A percentile compares a stretch with the other conserved stretches of the same genome.
phyloP scores from a whole-genome alignment of 176 grass and related monocot species.

The Saccharum officinarum region DNA sequence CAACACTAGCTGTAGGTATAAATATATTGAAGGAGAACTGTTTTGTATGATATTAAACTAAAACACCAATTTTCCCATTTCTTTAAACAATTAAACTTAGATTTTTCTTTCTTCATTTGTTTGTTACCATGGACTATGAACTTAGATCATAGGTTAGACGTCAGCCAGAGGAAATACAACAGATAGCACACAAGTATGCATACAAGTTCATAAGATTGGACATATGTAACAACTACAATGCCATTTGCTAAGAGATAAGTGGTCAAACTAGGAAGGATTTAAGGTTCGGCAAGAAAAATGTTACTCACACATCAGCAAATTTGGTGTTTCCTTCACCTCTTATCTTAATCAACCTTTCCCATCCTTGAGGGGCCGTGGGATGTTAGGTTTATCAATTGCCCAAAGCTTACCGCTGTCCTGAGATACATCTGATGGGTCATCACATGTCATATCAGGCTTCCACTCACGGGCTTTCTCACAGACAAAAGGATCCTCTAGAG shows the following conservation, averaged over 20 bases:
- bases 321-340: conserved; percentile 55
- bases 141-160: neutral
- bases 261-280: neutral
- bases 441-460: conserved; percentile 61
- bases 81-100: neutral
- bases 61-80: neutral
- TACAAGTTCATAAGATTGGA: neutral
- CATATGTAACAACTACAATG: neutral
- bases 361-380: conserved; percentile 58
- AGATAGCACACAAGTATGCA: neutral
- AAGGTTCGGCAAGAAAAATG: neutral
- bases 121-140: neutral
- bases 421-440: conserved; percentile 61
- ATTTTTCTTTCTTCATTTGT: neutral
- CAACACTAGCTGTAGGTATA: neutral
- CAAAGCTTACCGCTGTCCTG: conserved; percentile 53
- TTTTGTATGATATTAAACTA: neutral
- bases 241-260: neutral
- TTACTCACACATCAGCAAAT: conserved; percentile 77
- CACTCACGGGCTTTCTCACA: conserved; percentile 60
- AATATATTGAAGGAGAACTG: neutral
- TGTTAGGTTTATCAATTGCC: conserved; percentile 71
- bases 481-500: conserved; percentile 47
- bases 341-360: conserved; percentile 68
- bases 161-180: neutral